Conservation (phyloP, 345 rosid species). For the Rhizophora apiculata region DNA sequence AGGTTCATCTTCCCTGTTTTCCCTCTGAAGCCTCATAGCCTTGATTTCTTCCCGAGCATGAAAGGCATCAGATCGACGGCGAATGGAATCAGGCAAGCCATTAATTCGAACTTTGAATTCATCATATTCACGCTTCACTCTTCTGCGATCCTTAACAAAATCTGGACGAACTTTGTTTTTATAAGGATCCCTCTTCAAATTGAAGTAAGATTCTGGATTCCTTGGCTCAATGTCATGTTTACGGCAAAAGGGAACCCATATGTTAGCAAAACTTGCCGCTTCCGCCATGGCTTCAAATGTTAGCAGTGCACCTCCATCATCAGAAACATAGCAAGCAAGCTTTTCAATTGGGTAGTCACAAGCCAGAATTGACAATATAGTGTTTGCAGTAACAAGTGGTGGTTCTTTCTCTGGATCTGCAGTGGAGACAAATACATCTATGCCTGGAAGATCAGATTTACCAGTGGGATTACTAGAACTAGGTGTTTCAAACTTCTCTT, state of each 20-base stretch:
- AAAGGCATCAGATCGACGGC: constrained; percentile 93
- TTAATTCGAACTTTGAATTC: constrained; percentile 95
- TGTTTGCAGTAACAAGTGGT: constrained; percentile 95
- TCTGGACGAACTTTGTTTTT: constrained; percentile 84
- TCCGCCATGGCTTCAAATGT: constrained; percentile 99
- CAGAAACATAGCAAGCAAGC: constrained; percentile 97
- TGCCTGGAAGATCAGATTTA: constrained; percentile 93
- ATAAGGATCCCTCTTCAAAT: constrained; percentile 90
- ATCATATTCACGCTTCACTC: constrained; percentile 93
- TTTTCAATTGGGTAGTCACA: constrained; percentile 93
- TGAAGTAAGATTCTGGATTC: constrained; percentile 93
- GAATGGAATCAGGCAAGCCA: constrained; percentile 89
- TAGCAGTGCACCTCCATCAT: constrained; percentile 96
- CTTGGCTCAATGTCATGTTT: constrained; percentile 91
- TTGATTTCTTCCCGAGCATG: constrained; percentile 95
- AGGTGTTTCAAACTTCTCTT: constrained; percentile 93
- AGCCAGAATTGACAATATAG: constrained; percentile 93
- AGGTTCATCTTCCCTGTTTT: constrained; percentile 69
- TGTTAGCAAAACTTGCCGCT: constrained; percentile 95
- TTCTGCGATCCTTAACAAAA: constrained; percentile 90
- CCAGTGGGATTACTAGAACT: constrained; percentile 69
- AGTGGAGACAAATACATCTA: constrained; percentile 90
- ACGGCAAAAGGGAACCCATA: constrained; percentile 97
- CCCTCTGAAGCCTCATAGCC: constrained; percentile 89
- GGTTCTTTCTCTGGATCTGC: constrained; percentile 99